Evolutionary conservation across 805 yeast species (phyloP), one percentile per base, ranked within the genome.

Genomic region (Pichia californica): DNA sequence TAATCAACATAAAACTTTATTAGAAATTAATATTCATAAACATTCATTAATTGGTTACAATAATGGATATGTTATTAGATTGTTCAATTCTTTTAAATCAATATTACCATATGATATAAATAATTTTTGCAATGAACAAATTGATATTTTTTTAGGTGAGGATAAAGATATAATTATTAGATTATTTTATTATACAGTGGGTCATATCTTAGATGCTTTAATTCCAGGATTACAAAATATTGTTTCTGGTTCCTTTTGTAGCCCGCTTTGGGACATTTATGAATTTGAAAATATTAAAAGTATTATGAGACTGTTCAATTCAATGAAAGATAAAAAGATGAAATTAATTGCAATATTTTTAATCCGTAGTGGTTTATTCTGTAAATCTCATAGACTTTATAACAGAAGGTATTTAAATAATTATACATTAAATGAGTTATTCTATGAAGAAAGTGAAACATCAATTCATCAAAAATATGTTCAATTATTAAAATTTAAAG

Each of bases 61-160:
- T 35, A 44, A n/a, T n/a, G n/a, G n/a, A 5, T 47, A 38, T 23
- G 29, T 41, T n/a, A 31, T 48, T 9, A 32, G n/a, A n/a, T n/a
- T n/a, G n/a, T n/a, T 48, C 31, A 44, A 45, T 32, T 44, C 46
- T 15, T 48, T 40, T 26, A 28, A 34, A 20, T 39, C 27, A 25
- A 8, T 25, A 25, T 20, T 43, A 21, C 51, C 51, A 11, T 35
- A 32, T 31, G 31, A 43, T 40, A 25, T 47, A 14, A 20, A 23
- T 19, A 47, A 47, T 41, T 32, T 41, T 3, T 28, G 41, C 1
- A 38, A 37, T 9, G 9, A 16, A 16, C 9, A 13, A 19, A 5
- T 7, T 9, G 11, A 13, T 11, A n/a, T 14, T 4, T 9, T 29
- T 15, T n/a, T n/a, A n/a, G 19, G 15, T 7, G 16, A 32, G 21